A percentile compares a stretch with the other conserved stretches of the same genome.
Conservation (phyloP, 345 rosid species). For the Citrus maxima region DNA sequence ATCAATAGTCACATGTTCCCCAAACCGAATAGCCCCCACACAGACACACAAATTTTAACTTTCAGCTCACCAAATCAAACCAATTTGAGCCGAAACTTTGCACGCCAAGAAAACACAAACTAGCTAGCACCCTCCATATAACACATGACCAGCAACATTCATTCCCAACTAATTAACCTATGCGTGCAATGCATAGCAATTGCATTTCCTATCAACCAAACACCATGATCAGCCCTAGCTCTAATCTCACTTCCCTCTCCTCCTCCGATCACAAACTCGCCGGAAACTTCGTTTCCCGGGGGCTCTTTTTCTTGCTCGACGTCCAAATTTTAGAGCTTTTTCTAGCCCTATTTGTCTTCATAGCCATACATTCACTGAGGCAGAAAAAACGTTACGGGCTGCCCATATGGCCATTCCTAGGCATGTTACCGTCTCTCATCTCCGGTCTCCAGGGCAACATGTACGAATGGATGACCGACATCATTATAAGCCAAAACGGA, state of each 20-base stretch:
- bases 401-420: slow-evolving; percentile 82
- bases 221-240: slow-evolving; percentile 40
- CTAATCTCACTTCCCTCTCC: slow-evolving; percentile 32
- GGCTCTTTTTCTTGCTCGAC: slow-evolving; percentile 40
- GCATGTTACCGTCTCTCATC: slow-evolving; percentile 85
- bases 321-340: slow-evolving; percentile 49
- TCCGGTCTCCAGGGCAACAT: slow-evolving; percentile 39
- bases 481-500: slow-evolving; percentile 59
- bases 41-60: not conserved
- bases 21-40: not conserved
- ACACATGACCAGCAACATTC: slow-evolving; percentile 18
- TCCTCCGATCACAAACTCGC: slow-evolving; percentile 3
- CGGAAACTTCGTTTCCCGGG: slow-evolving; percentile 14
- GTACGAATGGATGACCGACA: slow-evolving; percentile 70
- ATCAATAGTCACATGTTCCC: not conserved
- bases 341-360: slow-evolving; percentile 47
- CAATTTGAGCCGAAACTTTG: slow-evolving; percentile 39
- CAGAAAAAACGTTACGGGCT: slow-evolving; percentile 50
- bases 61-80: slow-evolving; percentile 91
- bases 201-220: slow-evolving; percentile 24
- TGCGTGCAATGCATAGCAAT: slow-evolving; percentile 14
- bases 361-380: slow-evolving; percentile 48
- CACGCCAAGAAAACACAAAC: slow-evolving; percentile 47
- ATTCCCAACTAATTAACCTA: not conserved
- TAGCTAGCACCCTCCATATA: slow-evolving; percentile 3